Evolutionary conservation across 192 early-diverging fungal species (phyloP), one percentile per base, ranked within the genome.

Genomic region (Endogone sp.): DNA sequence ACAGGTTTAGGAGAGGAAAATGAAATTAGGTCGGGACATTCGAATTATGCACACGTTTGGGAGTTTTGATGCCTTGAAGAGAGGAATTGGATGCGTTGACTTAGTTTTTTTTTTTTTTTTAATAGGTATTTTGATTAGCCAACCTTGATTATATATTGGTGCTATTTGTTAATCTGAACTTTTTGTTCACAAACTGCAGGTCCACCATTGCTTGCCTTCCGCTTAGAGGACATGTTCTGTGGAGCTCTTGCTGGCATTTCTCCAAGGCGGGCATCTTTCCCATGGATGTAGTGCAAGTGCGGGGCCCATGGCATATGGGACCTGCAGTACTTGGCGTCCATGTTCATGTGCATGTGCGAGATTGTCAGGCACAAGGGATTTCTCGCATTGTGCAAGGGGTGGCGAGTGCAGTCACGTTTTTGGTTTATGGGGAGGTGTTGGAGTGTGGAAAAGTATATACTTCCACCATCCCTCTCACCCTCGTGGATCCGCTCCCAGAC

Each of bases 191-290:
- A 16, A 6, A 16, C 37, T 21, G 24, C 62, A 76, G 79, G 81
- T 71, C 29, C 65, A 72, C 55, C 24, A 68, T 28, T 20, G 56
- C 13, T 44, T 76, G 2, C 65, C 70, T 8, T 24, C 66, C 3
- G 27, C 69, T 29, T 68, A 31, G 76, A 92, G 64, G 91, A 97
- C 60, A 88, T 92, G 59, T 29, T 94, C 3, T 83, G 88, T 61
- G 95, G 95, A 6, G 95, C 90, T 4, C 31, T 90, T 3, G 88
- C 94, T 0, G 95, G 95, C 0, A 79, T 94, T 65, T 95, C 29
- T 86, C 88, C 30, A 99, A 99, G 72, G 86, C 91, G 0, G 88
- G 79, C 3, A 89, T 97, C 3, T 97, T 95, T 82, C 95, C 95
- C 11, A 79, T 99, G 62, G 97, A 99, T 75, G 84, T 95, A 37